These are phyloP conservation scores for Cystobasidium slooffiae DNA, from an alignment of 1,284 basidiomycete species.

Conservation along the genomic window DNA sequence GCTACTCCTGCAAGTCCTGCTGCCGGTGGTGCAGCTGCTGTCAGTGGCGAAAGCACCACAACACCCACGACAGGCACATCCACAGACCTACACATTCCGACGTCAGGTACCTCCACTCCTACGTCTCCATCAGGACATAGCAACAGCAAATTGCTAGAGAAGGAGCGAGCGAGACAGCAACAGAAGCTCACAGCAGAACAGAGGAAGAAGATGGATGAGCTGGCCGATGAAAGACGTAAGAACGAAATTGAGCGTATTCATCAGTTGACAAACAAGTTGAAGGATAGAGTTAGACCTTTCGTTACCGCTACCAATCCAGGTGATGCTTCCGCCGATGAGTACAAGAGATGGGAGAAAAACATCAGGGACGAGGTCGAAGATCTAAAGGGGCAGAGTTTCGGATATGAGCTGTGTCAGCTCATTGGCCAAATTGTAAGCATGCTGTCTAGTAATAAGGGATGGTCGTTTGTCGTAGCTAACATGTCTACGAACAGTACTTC, in stretches of 20 bases:
- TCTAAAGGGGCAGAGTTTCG: conserved; percentile 96
- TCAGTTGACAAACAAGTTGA: conserved; percentile 73
- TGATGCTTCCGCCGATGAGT: conserved; percentile 81
- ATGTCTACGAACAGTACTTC: conserved; percentile 68
- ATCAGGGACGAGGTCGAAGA: conserved; percentile 91
- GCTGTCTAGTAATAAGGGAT: background rate
- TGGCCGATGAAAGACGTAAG: conserved; percentile 77
- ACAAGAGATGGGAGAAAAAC: conserved; percentile 72
- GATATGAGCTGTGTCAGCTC: conserved; percentile 62
- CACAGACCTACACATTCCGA: conserved; percentile 12
- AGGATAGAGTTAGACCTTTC: conserved; percentile 81
- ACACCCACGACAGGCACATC: conserved; percentile 6
- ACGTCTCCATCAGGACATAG: conserved; percentile 1
- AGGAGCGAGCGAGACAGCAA: conserved; percentile 59
- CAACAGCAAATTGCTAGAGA: conserved; percentile 50
- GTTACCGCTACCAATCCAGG: conserved; percentile 88
- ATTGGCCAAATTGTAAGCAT: conserved; percentile 66
- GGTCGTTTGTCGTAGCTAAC: background rate
- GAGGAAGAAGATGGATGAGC: conserved; percentile 74
- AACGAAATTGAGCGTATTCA: conserved; percentile 76
- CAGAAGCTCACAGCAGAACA: conserved; percentile 79
- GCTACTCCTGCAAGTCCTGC: conserved; percentile 1
- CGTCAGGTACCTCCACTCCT: conserved; percentile 35
- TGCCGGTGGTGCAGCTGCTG: conserved; percentile 11
- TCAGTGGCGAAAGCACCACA: conserved; percentile 22